Evolutionary conservation across 75 land plant species (phyloP).

Genomic region (Cupressus sempervirens): DNA sequence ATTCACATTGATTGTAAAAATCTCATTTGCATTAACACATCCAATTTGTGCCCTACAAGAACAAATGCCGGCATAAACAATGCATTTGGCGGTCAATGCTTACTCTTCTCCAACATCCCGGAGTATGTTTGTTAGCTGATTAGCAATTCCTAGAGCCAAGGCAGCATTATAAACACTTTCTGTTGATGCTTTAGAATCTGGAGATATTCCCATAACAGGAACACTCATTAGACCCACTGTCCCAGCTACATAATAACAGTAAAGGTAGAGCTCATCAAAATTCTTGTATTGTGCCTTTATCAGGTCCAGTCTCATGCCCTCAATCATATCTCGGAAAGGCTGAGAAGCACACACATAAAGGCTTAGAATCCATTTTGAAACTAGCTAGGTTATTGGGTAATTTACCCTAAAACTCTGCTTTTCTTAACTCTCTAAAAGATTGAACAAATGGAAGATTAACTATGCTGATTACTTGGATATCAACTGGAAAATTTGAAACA

Average conservation of each 20-base stretch:
- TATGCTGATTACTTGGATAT: constrained; percentile 55
- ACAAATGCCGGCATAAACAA: background rate
- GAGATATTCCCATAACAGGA: constrained; percentile 87
- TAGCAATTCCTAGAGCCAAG: constrained; percentile 75
- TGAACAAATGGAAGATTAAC: background rate
- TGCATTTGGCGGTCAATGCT: constrained; percentile 15
- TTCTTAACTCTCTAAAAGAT: background rate
- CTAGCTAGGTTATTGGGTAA: background rate
- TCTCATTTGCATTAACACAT: too few species aligned
- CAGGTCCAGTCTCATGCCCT: constrained; percentile 88
- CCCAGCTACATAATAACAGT: constrained; percentile 90
- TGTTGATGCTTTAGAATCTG: constrained; percentile 56
- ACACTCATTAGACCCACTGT: constrained; percentile 86
- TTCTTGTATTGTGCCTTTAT: constrained; percentile 69
- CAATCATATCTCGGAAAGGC: constrained; percentile 91
- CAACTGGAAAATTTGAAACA: constrained; percentile 68
- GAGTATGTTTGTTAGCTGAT: constrained; percentile 83
- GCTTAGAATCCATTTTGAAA: background rate
- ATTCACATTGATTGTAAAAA: too few species aligned
- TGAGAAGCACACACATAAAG: constrained; percentile 18
- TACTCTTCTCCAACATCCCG: constrained; percentile 95
- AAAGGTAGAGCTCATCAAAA: constrained; percentile 83
- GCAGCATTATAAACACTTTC: constrained; percentile 76
- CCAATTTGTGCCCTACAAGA: background rate
- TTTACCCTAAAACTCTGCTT: background rate